Evolutionary conservation across 768 basidiomycete species (phyloP).

Genomic region (Podaxis mareebaensis): DNA sequence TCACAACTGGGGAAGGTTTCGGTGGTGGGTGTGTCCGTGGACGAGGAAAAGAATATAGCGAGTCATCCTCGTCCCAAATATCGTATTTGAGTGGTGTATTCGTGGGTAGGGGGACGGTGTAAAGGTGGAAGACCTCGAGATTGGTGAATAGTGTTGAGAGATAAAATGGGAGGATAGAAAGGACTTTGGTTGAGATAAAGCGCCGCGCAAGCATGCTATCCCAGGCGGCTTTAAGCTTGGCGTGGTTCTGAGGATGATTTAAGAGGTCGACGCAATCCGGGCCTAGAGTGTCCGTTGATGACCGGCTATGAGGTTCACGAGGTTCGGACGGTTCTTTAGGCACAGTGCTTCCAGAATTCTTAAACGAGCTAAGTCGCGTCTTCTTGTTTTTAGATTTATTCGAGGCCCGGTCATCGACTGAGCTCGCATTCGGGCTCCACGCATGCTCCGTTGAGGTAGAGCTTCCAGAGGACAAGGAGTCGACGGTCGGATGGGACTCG

Average conservation of each 20-base stretch:
- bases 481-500: constrained; percentile 4
- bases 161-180: constrained; percentile 68
- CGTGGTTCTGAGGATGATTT: constrained; percentile 60
- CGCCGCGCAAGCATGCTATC: constrained; percentile 61
- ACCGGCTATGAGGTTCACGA: not conserved
- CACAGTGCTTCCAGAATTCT: not conserved
- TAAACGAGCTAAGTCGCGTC: constrained; percentile 9
- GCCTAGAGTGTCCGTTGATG: not conserved
- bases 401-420: constrained; percentile 13
- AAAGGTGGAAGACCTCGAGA: constrained; percentile 47
- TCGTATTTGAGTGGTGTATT: constrained; percentile 33
- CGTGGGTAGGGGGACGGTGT: constrained; percentile 56
- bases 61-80: constrained; percentile 18
- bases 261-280: not conserved
- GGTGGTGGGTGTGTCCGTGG: not conserved
- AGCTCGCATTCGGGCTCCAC: constrained; percentile 18
- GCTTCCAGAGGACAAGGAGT: constrained; percentile 6
- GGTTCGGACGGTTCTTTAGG: not conserved
- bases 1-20: not conserved
- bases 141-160: constrained; percentile 58
- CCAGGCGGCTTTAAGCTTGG: constrained; percentile 63
- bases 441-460: constrained; percentile 18
- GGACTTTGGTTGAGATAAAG: constrained; percentile 54
- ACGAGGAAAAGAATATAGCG: constrained; percentile 6
- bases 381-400: constrained; percentile 22